Evolutionary conservation across 1,284 basidiomycete species (phyloP).

Genomic region (Microbotryum violaceum): DNA sequence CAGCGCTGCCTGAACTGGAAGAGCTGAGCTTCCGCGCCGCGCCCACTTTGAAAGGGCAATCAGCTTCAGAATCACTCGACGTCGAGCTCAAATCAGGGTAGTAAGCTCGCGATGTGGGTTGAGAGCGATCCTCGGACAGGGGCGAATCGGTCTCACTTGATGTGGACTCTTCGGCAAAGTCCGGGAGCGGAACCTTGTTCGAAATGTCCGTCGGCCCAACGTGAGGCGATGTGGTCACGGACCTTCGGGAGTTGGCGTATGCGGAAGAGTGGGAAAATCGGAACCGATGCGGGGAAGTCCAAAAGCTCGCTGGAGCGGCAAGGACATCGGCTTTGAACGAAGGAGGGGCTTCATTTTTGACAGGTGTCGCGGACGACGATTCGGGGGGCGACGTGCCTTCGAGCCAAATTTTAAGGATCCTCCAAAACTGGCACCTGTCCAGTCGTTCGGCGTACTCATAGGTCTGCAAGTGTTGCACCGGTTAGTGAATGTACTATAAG

Average conservation of each 20-base stretch:
- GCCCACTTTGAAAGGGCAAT: no score
- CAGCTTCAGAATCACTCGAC: no score
- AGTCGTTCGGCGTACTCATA: conserved; percentile 9
- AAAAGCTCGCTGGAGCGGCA: no score
- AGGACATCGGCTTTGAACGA: no score
- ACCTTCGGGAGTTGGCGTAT: no score
- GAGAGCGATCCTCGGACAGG: neutral
- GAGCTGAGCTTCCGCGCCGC: no score
- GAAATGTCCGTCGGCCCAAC: conserved; percentile 5
- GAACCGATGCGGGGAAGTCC: no score
- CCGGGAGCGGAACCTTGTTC: conserved; percentile 7
- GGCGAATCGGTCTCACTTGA: conserved; percentile 13
- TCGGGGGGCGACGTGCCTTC: conserved; percentile 10
- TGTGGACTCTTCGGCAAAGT: conserved; percentile 24
- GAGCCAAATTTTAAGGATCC: conserved; percentile 23
- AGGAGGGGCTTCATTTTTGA: neutral
- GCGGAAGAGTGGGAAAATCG: no score
- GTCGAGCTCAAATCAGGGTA: conserved; percentile 13
- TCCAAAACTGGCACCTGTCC: conserved; percentile 27
- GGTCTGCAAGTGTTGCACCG: neutral
- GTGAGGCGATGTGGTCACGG: no score
- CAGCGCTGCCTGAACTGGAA: no score
- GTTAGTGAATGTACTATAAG: no score
- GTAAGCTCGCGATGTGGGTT: neutral
- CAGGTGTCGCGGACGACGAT: neutral